These are phyloP conservation scores for Parafenestella ontariensis DNA, from an alignment of 2,329 filamentous ascomycete species.

Conservation along the genomic window DNA sequence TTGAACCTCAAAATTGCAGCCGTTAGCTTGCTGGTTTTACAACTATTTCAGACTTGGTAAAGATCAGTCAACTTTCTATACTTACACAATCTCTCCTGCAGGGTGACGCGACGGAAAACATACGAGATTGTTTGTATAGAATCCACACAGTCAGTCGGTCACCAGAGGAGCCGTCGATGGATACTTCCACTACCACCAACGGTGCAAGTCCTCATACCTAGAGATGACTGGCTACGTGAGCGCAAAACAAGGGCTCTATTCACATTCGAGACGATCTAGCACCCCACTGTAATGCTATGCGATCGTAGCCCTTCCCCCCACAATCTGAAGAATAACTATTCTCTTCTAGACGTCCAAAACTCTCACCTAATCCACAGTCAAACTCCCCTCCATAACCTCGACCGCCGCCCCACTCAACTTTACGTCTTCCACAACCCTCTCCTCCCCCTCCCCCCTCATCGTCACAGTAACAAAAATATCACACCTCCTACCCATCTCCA, in stretches of 20 bases:
- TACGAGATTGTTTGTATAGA: no score
- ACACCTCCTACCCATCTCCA: slow-evolving; percentile 58
- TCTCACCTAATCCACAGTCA: slow-evolving; percentile 5
- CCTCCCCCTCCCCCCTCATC: slow-evolving; percentile 41
- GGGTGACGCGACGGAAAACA: no score
- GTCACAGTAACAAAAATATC: slow-evolving; percentile 55
- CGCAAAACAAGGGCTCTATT: no score
- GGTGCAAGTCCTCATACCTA: no score
- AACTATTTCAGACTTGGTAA: neutral
- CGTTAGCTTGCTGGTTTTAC: neutral
- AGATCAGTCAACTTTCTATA: neutral
- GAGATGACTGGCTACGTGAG: no score
- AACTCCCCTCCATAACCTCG: slow-evolving; percentile 41
- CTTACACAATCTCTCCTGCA: no score
- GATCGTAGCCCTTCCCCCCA: no score
- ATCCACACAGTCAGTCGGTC: neutral
- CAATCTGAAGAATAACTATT: no score
- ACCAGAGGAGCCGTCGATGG: neutral
- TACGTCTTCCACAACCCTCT: slow-evolving; percentile 49
- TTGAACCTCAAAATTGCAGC: neutral
- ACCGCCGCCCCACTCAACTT: slow-evolving; percentile 52
- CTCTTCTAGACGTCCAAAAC: neutral
- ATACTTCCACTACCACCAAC: neutral
- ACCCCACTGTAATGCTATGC: no score
- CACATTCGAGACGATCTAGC: no score